Conservation (phyloP, 495 filamentous ascomycete species). For the Penicillium antarcticum region DNA sequence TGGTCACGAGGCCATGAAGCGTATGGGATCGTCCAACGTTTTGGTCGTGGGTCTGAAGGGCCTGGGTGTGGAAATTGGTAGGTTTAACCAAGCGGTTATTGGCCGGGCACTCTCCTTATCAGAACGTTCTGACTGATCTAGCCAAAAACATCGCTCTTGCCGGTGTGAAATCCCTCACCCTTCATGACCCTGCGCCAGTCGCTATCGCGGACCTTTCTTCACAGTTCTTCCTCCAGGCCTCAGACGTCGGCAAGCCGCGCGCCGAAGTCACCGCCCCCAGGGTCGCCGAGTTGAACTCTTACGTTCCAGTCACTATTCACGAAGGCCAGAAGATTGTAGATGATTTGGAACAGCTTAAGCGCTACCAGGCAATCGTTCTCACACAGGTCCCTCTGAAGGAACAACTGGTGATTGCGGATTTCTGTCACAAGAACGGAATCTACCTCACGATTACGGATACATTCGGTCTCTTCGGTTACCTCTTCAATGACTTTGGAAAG, state of each 20-base stretch:
- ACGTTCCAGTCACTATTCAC: slow-evolving; percentile 82
- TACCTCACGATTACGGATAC: slow-evolving; percentile 84
- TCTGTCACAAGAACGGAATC: slow-evolving; percentile 89
- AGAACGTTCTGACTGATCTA: slow-evolving; percentile 17
- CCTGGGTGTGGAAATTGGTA: slow-evolving; percentile 90
- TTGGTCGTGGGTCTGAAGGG: slow-evolving; percentile 90
- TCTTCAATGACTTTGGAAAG: slow-evolving; percentile 97
- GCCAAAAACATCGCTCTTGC: slow-evolving; percentile 99
- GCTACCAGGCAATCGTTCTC: slow-evolving; percentile 89
- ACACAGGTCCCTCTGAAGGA: slow-evolving; percentile 77
- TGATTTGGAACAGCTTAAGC: slow-evolving; percentile 73
- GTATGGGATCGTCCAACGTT: slow-evolving; percentile 94
- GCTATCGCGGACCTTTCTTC: slow-evolving; percentile 84
- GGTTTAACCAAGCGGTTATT: slow-evolving; percentile 16
- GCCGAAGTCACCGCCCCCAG: slow-evolving; percentile 82
- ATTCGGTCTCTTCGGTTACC: slow-evolving; percentile 88
- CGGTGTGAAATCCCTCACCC: slow-evolving; percentile 84
- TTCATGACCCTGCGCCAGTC: slow-evolving; percentile 80
- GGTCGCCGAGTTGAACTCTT: slow-evolving; percentile 93
- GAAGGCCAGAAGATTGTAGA: slow-evolving; percentile 59
- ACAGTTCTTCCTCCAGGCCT: slow-evolving; percentile 88
- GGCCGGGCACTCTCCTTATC: not conserved
- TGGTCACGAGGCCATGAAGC: slow-evolving; percentile 99
- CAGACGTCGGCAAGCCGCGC: slow-evolving; percentile 90
- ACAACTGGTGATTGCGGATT: slow-evolving; percentile 81